Evolutionary conservation across 306 rosid species (phyloP), one percentile per base, ranked within the genome.

Genomic region (Benincasa hispida): DNA sequence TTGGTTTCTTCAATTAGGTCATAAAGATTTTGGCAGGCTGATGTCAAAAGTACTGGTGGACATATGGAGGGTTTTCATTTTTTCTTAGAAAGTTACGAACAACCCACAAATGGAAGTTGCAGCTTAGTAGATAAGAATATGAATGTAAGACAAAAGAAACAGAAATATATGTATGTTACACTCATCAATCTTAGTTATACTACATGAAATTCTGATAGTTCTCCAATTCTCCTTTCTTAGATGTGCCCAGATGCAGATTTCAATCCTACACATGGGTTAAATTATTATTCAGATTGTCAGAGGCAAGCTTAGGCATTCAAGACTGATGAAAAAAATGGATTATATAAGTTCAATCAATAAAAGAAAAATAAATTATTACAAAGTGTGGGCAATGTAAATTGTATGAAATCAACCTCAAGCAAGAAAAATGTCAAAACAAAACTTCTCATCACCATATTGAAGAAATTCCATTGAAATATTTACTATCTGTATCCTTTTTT

Each of bases 331-430:
- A 66, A 6, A 45, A 21, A 39, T 37, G 51, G 73, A 66, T 24
- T 12, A 13, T 42, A 22, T 13, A 22, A 69, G 37, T 42, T 68
- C 75, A 66, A 66, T 21, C 37, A 69, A 45, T 48, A 48, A 72
- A 72, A 41, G 32, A 45, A 63, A 63, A 62, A 62, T 6, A 47
- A 70, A 27, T 70, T 70, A 70, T 70, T 70, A 70, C 75, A 47
- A 65, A 65, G 75, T 70, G 32, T 70, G 37, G 32, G 10, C 41
- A 47, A 27, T 47, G 37, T 47, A 72, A 27, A 47, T 27, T 30
- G 58, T 15, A 41, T 68, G 56, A 22, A 42, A 69, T 69, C 53
- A 22, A 63, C 70, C 70, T 34, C 41, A 34, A 63, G 10, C 11
- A 67, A 13, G 19, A 70, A 70, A 15, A 8, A 25, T 47, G 53